Percentiles rank a stretch among this genome's conserved stretches.
Conservation (phyloP, 1,284 basidiomycete genomes). For the Ceratobasidium sp. region DNA sequence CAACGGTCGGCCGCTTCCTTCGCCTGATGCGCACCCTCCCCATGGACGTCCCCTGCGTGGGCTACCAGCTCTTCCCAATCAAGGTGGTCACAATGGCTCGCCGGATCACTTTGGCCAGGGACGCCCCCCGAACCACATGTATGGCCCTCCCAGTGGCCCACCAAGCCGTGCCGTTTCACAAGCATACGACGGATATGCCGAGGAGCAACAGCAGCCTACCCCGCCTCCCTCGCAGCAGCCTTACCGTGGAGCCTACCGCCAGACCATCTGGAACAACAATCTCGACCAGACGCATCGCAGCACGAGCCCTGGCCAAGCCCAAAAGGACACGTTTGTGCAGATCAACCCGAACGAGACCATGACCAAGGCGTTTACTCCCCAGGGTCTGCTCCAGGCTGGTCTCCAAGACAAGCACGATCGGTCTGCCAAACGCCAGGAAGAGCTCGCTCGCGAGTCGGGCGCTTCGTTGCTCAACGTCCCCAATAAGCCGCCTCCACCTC, state of each 20-base stretch:
- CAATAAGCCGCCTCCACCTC: conserved; percentile 91
- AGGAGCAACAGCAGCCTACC: conserved; percentile 41
- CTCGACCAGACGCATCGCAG: conserved; percentile 69
- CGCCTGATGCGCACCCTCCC: conserved; percentile 41
- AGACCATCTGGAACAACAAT: conserved; percentile 82
- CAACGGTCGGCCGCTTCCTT: conserved; percentile 38
- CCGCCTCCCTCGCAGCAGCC: conserved; percentile 18
- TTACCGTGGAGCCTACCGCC: conserved; percentile 49
- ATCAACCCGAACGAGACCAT: conserved; percentile 73
- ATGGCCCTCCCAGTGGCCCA: conserved; percentile 6
- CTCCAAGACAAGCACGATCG: conserved; percentile 95
- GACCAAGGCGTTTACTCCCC: conserved; percentile 92
- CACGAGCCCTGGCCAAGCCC: conserved; percentile 50
- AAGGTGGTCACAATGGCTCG: conserved; percentile 16
- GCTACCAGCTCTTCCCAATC: conserved; percentile 44
- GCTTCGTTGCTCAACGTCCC: conserved; percentile 92
- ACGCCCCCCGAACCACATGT: background rate
- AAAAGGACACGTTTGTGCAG: conserved; percentile 79
- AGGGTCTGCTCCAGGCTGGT: conserved; percentile 92
- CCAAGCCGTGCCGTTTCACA: conserved; percentile 37
- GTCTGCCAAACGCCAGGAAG: conserved; percentile 93
- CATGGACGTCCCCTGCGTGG: conserved; percentile 43
- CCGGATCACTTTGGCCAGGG: conserved; percentile 28
- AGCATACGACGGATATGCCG: conserved; percentile 37
- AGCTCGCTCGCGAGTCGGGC: conserved; percentile 87